Evolutionary conservation across 495 filamentous ascomycete genomes (phyloP), one percentile per base, ranked within the genome.

Genomic region (Trichoderma asperelloides): DNA sequence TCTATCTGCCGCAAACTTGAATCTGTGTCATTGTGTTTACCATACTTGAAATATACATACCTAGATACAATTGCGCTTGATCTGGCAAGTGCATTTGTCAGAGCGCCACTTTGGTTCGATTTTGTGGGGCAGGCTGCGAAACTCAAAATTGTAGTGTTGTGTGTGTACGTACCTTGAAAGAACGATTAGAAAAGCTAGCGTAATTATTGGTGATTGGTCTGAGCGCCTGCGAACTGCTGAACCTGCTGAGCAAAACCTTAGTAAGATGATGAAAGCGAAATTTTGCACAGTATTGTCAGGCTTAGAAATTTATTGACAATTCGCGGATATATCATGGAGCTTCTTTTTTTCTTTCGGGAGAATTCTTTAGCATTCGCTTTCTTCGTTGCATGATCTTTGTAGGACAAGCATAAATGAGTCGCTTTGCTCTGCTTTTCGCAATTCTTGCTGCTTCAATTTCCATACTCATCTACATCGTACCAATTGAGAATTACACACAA

Each of bases 381-480:
- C 47, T 37, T 47, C 5, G 47, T n/a, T 21, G 47, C 21, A 23
- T 51, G 2, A 18, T 21, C 16, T 25, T 25, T n/a, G 47, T 51
- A 51, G 16, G 16, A 18, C 16, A 21, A 51, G 16, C n/a, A 51
- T 51, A 51, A 51, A 51, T 51, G 47, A 51, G n/a, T 51, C 47
- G 47, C 18, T 25, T 23, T n/a, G 8, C 47, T 51, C 47, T 51
- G 18, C 18, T 23, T n/a, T 51, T 51, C 21, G 47, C 47, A 51
- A 51, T 51, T 51, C n/a, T 51, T 9, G 47, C 21, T 51, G 47
- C 47, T 51, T 51, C 47, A 51, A 51, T 51, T 51, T 51, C 47
- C 16, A 51, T n/a, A n/a, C 47, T 51, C 47, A 51, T 51, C 47
- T 51, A 51, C 47, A 21, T 21, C n/a, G 7, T 51, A 51, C n/a